Evolutionary conservation across 73 alveolate species (phyloP), one percentile per base, ranked within the genome.

Genomic region (Paramecium octaurelia): DNA sequence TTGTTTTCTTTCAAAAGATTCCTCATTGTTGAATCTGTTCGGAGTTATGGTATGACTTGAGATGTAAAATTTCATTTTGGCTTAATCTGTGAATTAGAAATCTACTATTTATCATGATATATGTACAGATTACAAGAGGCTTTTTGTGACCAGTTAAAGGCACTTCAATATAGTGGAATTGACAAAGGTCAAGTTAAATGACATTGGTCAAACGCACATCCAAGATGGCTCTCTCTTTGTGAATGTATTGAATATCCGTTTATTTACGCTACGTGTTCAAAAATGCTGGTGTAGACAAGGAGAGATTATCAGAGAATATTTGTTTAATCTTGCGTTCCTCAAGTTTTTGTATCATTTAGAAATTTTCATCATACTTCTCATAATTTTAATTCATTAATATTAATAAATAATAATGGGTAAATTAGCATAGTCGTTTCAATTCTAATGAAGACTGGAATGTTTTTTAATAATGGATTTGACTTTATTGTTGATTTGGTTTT

Each of bases 41-140:
- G 91, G 91, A 44, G 91, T 80, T 0, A 80, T 20, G 24, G 91
- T 80, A 35, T 80, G 75, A 31, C 75, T 43, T 21, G 91, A 80
- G 7, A 80, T 80, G 57, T 80, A 80, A 80, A 80, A 80, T 35
- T 80, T 80, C 75, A 80, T 80, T 80, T 80, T 80, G 29, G 76
- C 75, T 24, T 40, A 40, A 43, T 80, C 91, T 0, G 75, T 21
- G 91, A 80, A 80, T 80, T 34, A 20, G 31, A 80, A 80, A 23
- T 80, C 91, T 80, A 80, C 27, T 24, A 38, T 40, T 80, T 12
- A 80, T 23, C 23, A 54, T 11, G 40, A 80, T 20, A 80, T 20
- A 44, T 80, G 46, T 68, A 80, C 91, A 18, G 10, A 80, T 44
- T 8, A 80, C 57, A 20, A 80, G 44, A 24, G 91, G 91, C 38